Evolutionary conservation across 2,329 filamentous ascomycete genomes (phyloP).

Genomic region (Hymenoscyphus albidus): DNA sequence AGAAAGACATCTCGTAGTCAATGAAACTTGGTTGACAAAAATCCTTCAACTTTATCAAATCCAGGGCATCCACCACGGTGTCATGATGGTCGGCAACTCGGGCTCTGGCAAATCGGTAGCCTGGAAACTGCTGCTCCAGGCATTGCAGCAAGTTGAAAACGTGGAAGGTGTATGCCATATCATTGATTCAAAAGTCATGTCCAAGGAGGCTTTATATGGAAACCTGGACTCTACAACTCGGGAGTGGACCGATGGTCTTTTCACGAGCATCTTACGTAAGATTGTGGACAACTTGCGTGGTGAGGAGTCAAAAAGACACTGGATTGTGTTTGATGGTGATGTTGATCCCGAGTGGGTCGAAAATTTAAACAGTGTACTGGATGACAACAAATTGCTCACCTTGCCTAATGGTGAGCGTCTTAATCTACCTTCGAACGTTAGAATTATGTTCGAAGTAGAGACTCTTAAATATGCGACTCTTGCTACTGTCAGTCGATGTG

Average conservation of each 20-base stretch:
- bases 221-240: constrained; percentile 93
- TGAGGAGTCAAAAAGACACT: constrained; percentile 94
- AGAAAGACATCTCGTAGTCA: constrained; percentile 84
- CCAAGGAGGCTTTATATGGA: constrained; percentile 95
- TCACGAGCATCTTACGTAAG: constrained; percentile 95
- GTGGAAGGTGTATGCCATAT: constrained; percentile 94
- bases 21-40: constrained; percentile 96
- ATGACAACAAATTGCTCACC: constrained; percentile 97
- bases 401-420: constrained; percentile 97
- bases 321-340: constrained; percentile 99
- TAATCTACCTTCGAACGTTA: constrained; percentile 87
- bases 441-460: constrained; percentile 99
- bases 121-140: constrained; percentile 89
- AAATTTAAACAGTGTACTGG: constrained; percentile 98
- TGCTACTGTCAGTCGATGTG: constrained; percentile 97
- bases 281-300: constrained; percentile 98
- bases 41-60: constrained; percentile 97
- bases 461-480: constrained; percentile 95
- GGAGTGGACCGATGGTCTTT: constrained; percentile 98
- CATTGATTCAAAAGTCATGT: constrained; percentile 99
- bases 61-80: constrained; percentile 95
- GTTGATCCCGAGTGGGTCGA: constrained; percentile 99
- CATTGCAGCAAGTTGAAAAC: constrained; percentile 84
- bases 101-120: constrained; percentile 96
- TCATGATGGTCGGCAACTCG: constrained; percentile 99